Evolutionary conservation across 2,329 filamentous ascomycete species (phyloP), one percentile per base, ranked within the genome.

Genomic region (Trichophyton verrucosum): DNA sequence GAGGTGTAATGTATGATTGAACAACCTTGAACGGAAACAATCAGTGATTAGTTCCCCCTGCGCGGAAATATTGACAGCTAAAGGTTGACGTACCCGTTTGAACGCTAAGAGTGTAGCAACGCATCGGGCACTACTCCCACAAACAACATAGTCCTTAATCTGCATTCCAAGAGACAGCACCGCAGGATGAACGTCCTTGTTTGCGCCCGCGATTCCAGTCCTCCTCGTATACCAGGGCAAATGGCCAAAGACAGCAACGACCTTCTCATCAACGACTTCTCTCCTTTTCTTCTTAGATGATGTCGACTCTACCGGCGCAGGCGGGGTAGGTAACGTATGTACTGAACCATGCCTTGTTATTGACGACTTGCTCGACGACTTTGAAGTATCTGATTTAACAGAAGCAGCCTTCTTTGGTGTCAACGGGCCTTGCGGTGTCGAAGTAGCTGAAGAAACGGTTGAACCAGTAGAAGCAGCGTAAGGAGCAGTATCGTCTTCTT

Each of bases 81-180:
- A 24, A 22, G 36, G 53, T 56, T 59, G 61, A 71, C 77, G 68
- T 73, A 91, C 90, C 78, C 87, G 85, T 73, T 95, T 95, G 72
- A 99, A 95, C 1, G 89, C 91, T 65, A 94, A 76, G 53, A 99
- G 78, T 67, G 91, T 97, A 36, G 89, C 88, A 64, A 96, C 86
- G 68, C 95, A 86, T 65, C 94, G 83, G 51, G 90, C 88, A 72
- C 88, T 95, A 71, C 90, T 95, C 66, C 95, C 94, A 68, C 88
- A 91, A 62, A 99, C 85, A 42, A 86, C 82, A 74, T 96, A 97
- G 63, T 86, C 86, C 67, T 87, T 88, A 81, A 97, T 91, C 74
- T 96, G 89, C 72, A 97, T 83, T 7, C 92, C 94, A 55, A 97
- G 78, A 0, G 88, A 85, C 65, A 96, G 78, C 1, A 99, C 85